A percentile compares a stretch with the other conserved stretches of the same genome.
These are phyloP conservation scores for Myriangium duriaei DNA, from an alignment of 2,329 filamentous ascomycete species.

Conservation along the genomic window DNA sequence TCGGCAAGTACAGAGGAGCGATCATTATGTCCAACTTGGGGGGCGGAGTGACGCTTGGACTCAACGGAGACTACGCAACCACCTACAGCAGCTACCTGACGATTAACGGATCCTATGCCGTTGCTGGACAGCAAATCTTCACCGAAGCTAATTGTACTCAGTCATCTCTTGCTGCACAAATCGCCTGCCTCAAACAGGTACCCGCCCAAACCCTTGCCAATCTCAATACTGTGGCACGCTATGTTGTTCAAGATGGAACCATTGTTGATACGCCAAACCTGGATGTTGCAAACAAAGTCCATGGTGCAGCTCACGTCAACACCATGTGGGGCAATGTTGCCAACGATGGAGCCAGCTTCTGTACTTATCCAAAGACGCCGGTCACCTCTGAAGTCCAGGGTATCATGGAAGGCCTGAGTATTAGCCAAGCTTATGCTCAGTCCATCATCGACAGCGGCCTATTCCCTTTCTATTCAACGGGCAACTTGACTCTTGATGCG, in stretches of 20 bases:
- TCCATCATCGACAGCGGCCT: slow-evolving; percentile 33
- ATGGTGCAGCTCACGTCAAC: slow-evolving; percentile 36
- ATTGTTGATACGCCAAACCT: slow-evolving; percentile 42
- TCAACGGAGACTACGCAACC: slow-evolving; percentile 43
- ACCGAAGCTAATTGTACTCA: slow-evolving; percentile 39
- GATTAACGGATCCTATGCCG: slow-evolving; percentile 38
- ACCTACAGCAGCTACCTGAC: slow-evolving; percentile 48
- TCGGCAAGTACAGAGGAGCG: slow-evolving; percentile 35
- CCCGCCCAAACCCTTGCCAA: slow-evolving; percentile 31
- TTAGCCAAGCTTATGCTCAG: slow-evolving; percentile 28
- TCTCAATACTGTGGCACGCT: slow-evolving; percentile 34
- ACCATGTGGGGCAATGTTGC: slow-evolving; percentile 44
- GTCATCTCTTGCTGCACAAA: slow-evolving; percentile 32
- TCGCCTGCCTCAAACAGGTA: slow-evolving; percentile 41
- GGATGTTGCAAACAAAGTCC: slow-evolving; percentile 30
- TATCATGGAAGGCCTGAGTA: slow-evolving; percentile 33
- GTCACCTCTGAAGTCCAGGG: slow-evolving; percentile 31
- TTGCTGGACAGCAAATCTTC: slow-evolving; percentile 41
- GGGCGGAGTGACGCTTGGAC: slow-evolving; percentile 44
- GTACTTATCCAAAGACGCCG: slow-evolving; percentile 33
- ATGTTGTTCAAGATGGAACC: slow-evolving; percentile 46
- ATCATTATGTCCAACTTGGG: slow-evolving; percentile 42
- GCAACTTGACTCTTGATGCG: slow-evolving; percentile 42
- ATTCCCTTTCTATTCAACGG: slow-evolving; percentile 37
- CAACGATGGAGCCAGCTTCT: slow-evolving; percentile 45